Base-by-base conservation (phyloP, 2,329 filamentous ascomycete species). In the Fusarium siculi region DNA sequence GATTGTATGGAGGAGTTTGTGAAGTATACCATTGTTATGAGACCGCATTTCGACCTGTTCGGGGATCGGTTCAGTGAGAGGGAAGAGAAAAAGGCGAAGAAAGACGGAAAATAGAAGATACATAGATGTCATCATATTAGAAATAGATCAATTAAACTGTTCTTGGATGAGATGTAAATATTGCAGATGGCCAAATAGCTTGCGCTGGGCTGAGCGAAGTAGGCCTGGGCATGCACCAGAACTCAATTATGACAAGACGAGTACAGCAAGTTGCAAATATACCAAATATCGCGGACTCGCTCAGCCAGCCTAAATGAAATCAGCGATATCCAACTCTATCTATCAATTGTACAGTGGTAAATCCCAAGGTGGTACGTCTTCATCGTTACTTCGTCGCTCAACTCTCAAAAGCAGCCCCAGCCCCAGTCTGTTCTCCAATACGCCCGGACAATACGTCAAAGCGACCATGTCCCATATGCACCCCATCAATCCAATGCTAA, bases 371-470 rank as follows among this genome's bases (percentile, higher is more conserved):
- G 14, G 18, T 18, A 44, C 40, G n/a, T 19, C 42, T 34, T 47
- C 40, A 30, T 58, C 65, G 19, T 73, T 14, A 39, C 52, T 62
- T 62, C 53, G 39, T 73, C 34, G 9, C 66, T 68, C 47, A 53
- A 50, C 34, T 37, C n/a, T 47, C 23, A 23, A 57, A 62, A 55
- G 8, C 18, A 46, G 42, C 43, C 44, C 23, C 34, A n/a, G 37
- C n/a, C 28, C 32, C 12, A 28, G 7, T 30, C 18, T 23, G 15
- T 58, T 58, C 50, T 65, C 46, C 62, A 40, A 30, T 44, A 25
- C 63, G 67, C 70, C 70, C 15, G 5, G 44, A 39, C 36, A n/a
- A 39, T 34, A 7, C n/a, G 16, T 37, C 58, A 52, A 49, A 57
- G 1, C 2, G 30, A 58, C 19, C 32, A 58, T 30, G 36, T 44